Evolutionary conservation across 1,284 basidiomycete genomes (phyloP), one percentile per base, ranked within the genome.

Genomic region (Puccinia novopanici): DNA sequence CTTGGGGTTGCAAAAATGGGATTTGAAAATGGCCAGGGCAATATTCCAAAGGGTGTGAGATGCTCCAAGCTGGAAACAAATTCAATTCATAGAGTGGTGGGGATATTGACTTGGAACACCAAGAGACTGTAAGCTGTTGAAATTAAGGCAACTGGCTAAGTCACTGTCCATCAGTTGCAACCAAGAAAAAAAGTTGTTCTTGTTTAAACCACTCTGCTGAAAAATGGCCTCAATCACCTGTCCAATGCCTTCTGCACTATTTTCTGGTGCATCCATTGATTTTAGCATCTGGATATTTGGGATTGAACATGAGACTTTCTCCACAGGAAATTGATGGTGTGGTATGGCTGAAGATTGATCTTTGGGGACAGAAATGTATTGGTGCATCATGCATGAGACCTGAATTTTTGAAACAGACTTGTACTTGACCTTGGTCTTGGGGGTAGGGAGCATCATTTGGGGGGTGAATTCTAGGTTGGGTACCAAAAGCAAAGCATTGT

Each of bases 21-120:
- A 13, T 13, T 40, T 55, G 19, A 73, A 45, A 19, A 73, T 73
- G 9, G 27, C 15, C 2, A 22, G 10, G 17, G 52, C 55, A 55
- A 73, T 59, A 57, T 73, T 73, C 71, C 71, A 73, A 5, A 73
- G 9, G 15, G 71, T 73, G 40, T 73, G 71, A n/a, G 71, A 54
- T 12, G 71, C 71, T 13, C 71, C 71, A 40, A 73, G 71, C 34
- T 67, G 65, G 27, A 48, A 45, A 3, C 22, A 67, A 6, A 70
- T 70, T 10, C 52, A 50, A 5, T 70, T 3, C 5, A 70, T n/a
- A 17, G 10, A 50, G 17, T 50, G 19, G 3, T 50, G 42, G 4
- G 67, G 15, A 42, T 70, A 70, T 19, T n/a, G 3, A 30, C 67
- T 70, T 30, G 67, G 67, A 13, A 9, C 22, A 17, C 45, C 8